Conservation (phyloP, 2,329 filamentous ascomycete genomes). For the Apiospora koreana region DNA sequence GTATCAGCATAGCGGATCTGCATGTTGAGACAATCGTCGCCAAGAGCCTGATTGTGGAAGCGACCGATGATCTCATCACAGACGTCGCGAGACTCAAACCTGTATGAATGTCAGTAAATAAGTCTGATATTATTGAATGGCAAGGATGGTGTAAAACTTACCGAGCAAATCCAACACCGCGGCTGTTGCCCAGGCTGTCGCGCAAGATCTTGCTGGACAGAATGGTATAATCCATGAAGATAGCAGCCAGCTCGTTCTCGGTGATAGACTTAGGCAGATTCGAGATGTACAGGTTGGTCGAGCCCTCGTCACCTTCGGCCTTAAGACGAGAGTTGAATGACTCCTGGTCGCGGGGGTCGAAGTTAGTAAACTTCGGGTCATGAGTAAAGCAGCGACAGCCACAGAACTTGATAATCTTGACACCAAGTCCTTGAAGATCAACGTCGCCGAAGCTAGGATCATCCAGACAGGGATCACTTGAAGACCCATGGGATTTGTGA, state of each 20-base stretch:
- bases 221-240: conserved; percentile 79
- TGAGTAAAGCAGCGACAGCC: conserved; percentile 11
- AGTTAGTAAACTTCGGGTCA: conserved; percentile 14
- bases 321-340: conserved; percentile 98
- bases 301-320: conserved; percentile 84
- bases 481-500: neutral
- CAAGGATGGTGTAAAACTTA: conserved; percentile 45
- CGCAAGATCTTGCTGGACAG: conserved; percentile 94
- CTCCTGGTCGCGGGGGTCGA: conserved; percentile 60
- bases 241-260: conserved; percentile 79
- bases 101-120: conserved; percentile 37
- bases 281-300: conserved; percentile 97
- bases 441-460: neutral
- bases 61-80: conserved; percentile 87
- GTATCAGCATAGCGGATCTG: conserved; percentile 98
- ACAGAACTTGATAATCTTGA: conserved; percentile 7
- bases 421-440: neutral
- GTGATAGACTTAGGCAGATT: conserved; percentile 92
- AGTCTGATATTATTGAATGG: neutral
- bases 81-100: conserved; percentile 85
- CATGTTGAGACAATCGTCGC: conserved; percentile 78
- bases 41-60: conserved; percentile 78
- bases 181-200: conserved; percentile 87
- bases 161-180: conserved; percentile 97
- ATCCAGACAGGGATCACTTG: neutral